Percentiles rank a stretch among this genome's conserved stretches.
phyloP scores from a whole-genome alignment of 2,329 filamentous ascomycete species.

The Endocalyx cinctus region DNA sequence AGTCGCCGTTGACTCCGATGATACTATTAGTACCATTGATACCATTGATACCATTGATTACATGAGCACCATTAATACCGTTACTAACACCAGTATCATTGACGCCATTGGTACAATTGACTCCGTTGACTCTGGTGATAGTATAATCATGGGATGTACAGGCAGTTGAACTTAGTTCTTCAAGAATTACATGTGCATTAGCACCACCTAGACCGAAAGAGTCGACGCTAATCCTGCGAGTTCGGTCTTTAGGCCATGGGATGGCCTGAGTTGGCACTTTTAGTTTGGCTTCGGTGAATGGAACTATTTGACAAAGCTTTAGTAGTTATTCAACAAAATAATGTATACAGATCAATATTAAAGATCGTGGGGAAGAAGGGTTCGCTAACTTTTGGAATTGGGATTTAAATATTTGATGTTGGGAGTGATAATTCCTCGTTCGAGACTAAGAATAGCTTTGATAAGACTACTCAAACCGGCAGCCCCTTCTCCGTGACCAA shows the following conservation, averaged over 20 bases:
- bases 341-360: neutral
- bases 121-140: neutral
- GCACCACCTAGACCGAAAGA: neutral
- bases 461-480: slow-evolving; percentile 26
- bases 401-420: slow-evolving; percentile 27
- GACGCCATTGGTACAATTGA: neutral
- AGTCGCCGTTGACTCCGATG: too few relatives aligned
- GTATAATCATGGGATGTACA: too few relatives aligned
- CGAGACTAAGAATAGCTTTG: slow-evolving; percentile 28
- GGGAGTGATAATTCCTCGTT: slow-evolving; percentile 26
- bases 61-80: neutral
- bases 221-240: neutral
- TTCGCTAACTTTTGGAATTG: neutral
- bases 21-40: too few relatives aligned
- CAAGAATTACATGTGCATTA: neutral
- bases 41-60: neutral
- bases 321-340: neutral
- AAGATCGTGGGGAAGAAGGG: neutral
- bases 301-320: neutral
- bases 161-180: too few relatives aligned
- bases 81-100: neutral
- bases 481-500: slow-evolving; percentile 14
- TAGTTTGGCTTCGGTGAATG: neutral
- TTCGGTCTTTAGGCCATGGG: neutral
- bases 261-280: neutral